Conservation (phyloP, 805 yeast species). For the Teunomyces stri region DNA sequence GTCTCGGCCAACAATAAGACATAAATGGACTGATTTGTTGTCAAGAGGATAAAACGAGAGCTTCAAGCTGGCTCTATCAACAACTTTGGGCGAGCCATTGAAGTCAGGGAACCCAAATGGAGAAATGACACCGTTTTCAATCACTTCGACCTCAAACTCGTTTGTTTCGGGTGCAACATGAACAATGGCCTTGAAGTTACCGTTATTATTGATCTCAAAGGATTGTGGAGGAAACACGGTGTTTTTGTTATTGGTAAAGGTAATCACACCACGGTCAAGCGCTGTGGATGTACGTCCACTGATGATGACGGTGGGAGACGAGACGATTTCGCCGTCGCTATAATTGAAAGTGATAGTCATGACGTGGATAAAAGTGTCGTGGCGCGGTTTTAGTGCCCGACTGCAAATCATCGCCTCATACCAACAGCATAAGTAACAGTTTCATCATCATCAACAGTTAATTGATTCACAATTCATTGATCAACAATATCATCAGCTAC, state of each 20-base stretch:
- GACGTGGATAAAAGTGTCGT: not conserved
- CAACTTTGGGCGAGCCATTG: constrained; percentile 11
- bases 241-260: constrained; percentile 32
- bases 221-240: constrained; percentile 62
- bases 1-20: constrained; percentile 73
- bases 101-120: constrained; percentile 24
- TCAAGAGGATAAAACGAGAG: constrained; percentile 48
- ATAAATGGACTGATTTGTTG: constrained; percentile 79
- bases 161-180: constrained; percentile 62
- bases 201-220: constrained; percentile 60
- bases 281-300: constrained; percentile 25
- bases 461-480: too few relatives aligned
- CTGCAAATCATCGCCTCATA: not conserved
- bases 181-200: constrained; percentile 71
- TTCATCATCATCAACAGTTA: too few relatives aligned
- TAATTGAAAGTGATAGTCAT: constrained; percentile 30
- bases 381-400: not conserved
- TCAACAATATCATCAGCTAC: too few relatives aligned
- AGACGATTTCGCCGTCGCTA: constrained; percentile 34
- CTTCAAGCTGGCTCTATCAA: constrained; percentile 23
- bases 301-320: constrained; percentile 39
- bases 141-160: constrained; percentile 48
- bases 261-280: constrained; percentile 24
- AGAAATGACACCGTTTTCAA: constrained; percentile 36
- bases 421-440: too few relatives aligned